Evolutionary conservation across 2,329 filamentous ascomycete genomes (phyloP).

Genomic region (Fusarium caatingaense): DNA sequence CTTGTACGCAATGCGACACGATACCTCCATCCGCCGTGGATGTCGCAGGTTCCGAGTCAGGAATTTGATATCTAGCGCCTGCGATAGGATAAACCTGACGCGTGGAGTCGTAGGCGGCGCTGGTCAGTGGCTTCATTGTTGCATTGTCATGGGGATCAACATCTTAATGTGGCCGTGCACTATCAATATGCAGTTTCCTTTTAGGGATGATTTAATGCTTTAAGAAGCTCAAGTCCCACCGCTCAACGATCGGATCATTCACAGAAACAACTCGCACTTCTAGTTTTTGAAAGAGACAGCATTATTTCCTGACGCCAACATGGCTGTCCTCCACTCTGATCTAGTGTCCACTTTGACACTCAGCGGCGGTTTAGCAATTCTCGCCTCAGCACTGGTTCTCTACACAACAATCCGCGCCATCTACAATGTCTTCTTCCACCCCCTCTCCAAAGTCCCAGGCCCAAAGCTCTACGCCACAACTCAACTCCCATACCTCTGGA

Average conservation of each 20-base stretch:
- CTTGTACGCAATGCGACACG: not conserved
- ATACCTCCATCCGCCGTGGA: not conserved
- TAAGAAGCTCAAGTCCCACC: not conserved
- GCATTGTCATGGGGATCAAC: not conserved
- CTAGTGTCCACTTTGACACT: not conserved
- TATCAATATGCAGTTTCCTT: not conserved
- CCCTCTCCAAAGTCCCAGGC: constrained; percentile 7
- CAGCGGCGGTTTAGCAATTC: not conserved
- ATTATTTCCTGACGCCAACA: not conserved
- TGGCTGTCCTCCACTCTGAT: not conserved
- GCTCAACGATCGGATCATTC: fast-evolving
- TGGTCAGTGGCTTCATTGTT: not conserved
- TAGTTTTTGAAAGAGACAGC: too few relatives aligned
- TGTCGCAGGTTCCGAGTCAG: not conserved
- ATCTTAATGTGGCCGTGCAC: not conserved
- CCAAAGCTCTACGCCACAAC: not conserved
- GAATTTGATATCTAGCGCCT: not conserved
- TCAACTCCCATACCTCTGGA: not conserved
- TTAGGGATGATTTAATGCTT: not conserved
- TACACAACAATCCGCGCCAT: not conserved
- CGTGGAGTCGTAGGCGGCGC: not conserved
- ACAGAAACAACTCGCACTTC: not conserved
- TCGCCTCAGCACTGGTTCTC: not conserved
- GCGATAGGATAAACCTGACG: not conserved
- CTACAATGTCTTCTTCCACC: constrained; percentile 9